Percentiles rank a stretch among this genome's conserved stretches.
Evolutionary conservation across 768 basidiomycete genomes (phyloP).

Genomic region (Boletellus sp.): DNA sequence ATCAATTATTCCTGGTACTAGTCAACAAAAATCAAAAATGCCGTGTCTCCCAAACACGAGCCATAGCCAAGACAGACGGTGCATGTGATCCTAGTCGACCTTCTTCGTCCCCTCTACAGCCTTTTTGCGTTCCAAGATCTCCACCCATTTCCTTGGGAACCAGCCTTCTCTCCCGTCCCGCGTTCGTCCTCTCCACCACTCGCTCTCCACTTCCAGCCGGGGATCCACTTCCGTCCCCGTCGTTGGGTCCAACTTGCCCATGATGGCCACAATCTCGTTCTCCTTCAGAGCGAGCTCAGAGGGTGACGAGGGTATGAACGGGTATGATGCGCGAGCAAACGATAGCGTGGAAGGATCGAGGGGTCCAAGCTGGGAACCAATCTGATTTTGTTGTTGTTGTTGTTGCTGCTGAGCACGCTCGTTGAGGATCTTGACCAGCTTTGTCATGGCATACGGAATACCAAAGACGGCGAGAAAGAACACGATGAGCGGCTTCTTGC

Average conservation of each 20-base stretch:
- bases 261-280: constrained; percentile 91
- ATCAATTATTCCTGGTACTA: background rate
- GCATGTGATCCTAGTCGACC: constrained; percentile 31
- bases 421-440: constrained; percentile 74
- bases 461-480: constrained; percentile 94
- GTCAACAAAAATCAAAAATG: background rate
- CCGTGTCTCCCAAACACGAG: too few species aligned
- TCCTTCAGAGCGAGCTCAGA: constrained; percentile 79
- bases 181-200: constrained; percentile 95
- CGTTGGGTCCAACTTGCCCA: constrained; percentile 70
- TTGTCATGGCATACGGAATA: constrained; percentile 89
- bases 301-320: constrained; percentile 70
- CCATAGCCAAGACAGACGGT: too few species aligned
- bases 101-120: constrained; percentile 37
- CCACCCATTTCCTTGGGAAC: constrained; percentile 91
- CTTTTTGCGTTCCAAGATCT: constrained; percentile 55
- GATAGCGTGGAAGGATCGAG: constrained; percentile 77
- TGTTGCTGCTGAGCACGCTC: constrained; percentile 53
- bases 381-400: constrained; percentile 41
- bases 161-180: constrained; percentile 90
- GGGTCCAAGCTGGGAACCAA: constrained; percentile 40
- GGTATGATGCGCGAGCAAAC: constrained; percentile 79
- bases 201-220: constrained; percentile 54
- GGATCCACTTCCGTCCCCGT: constrained; percentile 69
- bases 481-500: constrained; percentile 85